Evolutionary conservation across 495 filamentous ascomycete genomes (phyloP).

Genomic region (Penicillium flavigenum): DNA sequence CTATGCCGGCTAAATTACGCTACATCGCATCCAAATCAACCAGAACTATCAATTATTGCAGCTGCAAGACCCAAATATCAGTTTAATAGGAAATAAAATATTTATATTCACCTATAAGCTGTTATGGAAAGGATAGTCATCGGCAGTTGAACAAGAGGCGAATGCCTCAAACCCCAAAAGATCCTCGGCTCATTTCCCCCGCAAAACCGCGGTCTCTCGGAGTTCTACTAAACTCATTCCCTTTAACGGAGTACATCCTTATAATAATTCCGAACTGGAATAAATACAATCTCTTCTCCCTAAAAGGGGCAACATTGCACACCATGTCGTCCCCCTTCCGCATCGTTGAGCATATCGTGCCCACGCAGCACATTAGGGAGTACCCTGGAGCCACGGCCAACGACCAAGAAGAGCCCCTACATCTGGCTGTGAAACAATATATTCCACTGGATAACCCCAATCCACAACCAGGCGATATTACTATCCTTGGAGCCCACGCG

Average conservation of each 20-base stretch:
- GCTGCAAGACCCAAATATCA: not conserved
- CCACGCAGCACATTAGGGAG: slow-evolving; percentile 70
- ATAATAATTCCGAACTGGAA: not conserved
- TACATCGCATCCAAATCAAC: not conserved
- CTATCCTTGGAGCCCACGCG: slow-evolving; percentile 79
- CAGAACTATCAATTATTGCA: not conserved
- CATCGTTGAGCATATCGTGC: slow-evolving; percentile 61
- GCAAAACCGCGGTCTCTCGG: slow-evolving; percentile 15
- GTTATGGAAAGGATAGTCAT: not conserved
- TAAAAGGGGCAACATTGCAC: not conserved
- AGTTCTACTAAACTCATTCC: not conserved
- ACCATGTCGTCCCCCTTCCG: slow-evolving; percentile 45
- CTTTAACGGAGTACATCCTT: not conserved
- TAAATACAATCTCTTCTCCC: not conserved
- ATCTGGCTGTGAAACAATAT: slow-evolving; percentile 81
- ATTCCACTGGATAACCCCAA: slow-evolving; percentile 63
- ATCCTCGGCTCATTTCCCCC: slow-evolving; percentile 9
- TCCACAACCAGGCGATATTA: slow-evolving; percentile 70
- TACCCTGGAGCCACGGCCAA: slow-evolving; percentile 63
- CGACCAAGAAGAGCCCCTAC: slow-evolving; percentile 60
- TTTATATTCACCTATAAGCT: not conserved
- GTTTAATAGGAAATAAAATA: not conserved
- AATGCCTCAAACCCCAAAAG: slow-evolving; percentile 3
- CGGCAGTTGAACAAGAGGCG: slow-evolving; percentile 7
- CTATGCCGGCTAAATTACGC: too few species aligned